Base-by-base conservation (phyloP, 2,329 filamentous ascomycete species). In the Paraphaeosphaeria sporulosa region DNA sequence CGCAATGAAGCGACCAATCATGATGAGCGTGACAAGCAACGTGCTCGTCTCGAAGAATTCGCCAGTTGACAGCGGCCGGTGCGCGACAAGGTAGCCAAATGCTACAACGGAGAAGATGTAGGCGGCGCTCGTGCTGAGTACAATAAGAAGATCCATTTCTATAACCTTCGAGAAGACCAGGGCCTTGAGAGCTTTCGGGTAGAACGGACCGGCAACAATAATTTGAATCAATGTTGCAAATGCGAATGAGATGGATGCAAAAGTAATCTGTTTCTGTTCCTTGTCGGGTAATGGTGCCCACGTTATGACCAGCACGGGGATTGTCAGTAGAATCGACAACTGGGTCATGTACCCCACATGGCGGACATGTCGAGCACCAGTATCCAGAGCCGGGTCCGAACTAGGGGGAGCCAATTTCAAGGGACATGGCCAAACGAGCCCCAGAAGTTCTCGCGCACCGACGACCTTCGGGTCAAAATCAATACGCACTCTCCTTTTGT, bases 91-190 rank as follows among this genome's bases (percentile, higher is more conserved):
- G 60, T 79, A 81, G 0, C 73, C 80, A 64, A 84, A 84, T 1
- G 81, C 58, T 8, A 86, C 76, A 4, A 86, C 71, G 0, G 83
- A 91, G 70, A 87, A 91, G 1, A 87, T 70, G 65, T 89, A 91
- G 0, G 89, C 89, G 0, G 87, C 82, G 42, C 82, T 88, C 1
- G 87, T 91, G 73, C 89, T 90, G 36, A 91, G 65, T 0, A 90
- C 87, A 42, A 91, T 84, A 7, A 91, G 80, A 9, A 91, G 71
- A 65, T 91, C 89, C 87, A 91, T 90, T 69, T 91, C 89, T 19
- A 91, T 82, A 1, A 89, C 79, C 3, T 79, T 73, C 0, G 84
- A 84, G 68, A 87, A 89, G 0, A 90, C 65, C 0, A 91, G 72
- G 2, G 82, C 81, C 64, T 87, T 89, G 21, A 91, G 69, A 0